Evolutionary conservation across 352 stramenopile genomes (phyloP).

Genomic region (Globisporangium mamillatum): DNA sequence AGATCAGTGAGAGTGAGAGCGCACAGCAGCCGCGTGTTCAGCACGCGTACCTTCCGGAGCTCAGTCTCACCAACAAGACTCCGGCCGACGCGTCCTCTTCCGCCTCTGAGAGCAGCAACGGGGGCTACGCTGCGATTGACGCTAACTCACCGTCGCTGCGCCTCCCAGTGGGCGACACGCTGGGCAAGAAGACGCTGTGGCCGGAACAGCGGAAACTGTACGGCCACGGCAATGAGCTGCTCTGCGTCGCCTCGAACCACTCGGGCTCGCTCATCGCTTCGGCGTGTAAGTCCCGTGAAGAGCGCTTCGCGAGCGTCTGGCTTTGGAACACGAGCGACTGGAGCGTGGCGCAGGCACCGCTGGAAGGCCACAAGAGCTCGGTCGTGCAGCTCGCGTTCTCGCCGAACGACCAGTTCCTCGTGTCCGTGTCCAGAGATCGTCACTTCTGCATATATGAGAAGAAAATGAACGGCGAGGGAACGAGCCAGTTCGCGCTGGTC

Average conservation of each 20-base stretch:
- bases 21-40: constrained; percentile 20
- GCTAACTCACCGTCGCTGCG: constrained; percentile 11
- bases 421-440: constrained; percentile 73
- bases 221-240: constrained; percentile 75
- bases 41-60: constrained; percentile 68
- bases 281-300: constrained; percentile 73
- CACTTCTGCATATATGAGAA: constrained; percentile 68
- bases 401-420: constrained; percentile 48
- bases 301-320: constrained; percentile 57
- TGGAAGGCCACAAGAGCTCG: constrained; percentile 75
- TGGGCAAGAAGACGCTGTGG: constrained; percentile 71
- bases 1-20: background rate
- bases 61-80: constrained; percentile 78
- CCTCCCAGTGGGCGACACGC: constrained; percentile 58
- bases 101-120: constrained; percentile 6
- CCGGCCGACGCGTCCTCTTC: constrained; percentile 9
- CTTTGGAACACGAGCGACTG: constrained; percentile 65
- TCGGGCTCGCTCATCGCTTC: constrained; percentile 54
- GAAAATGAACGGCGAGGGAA: constrained; percentile 2
- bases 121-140: constrained; percentile 26
- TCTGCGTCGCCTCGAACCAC: constrained; percentile 61
- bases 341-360: constrained; percentile 36
- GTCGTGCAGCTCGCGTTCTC: constrained; percentile 79
- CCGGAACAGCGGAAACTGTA: constrained; percentile 77
- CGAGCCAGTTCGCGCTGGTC: constrained; percentile 34